A percentile compares a stretch with the other conserved stretches of the same genome.
phyloP scores from a whole-genome alignment of 345 rosid species.

The Erodium maritimum region DNA sequence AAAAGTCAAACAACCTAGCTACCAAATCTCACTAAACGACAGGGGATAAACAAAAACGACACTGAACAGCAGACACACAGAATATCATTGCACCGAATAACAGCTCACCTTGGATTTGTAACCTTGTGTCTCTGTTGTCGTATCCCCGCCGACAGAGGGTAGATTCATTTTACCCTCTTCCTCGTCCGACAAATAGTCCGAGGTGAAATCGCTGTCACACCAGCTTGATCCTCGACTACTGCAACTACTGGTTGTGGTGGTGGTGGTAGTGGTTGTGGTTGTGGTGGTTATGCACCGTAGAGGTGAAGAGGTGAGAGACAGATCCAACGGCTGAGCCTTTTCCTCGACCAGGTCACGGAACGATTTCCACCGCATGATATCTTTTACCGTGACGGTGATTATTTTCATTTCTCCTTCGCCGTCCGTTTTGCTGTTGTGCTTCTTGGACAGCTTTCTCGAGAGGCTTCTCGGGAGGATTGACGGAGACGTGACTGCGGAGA shows the following conservation, averaged over 20 bases:
- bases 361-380: slow-evolving; percentile 78
- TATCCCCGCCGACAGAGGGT: no score
- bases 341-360: slow-evolving; percentile 51
- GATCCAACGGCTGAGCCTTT: slow-evolving; percentile 12
- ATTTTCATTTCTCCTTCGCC: slow-evolving; percentile 7
- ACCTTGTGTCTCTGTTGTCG: no score
- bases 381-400: slow-evolving; percentile 40
- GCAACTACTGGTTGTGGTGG: slow-evolving; percentile 17
- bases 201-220: slow-evolving; percentile 71
- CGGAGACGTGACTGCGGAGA: slow-evolving; percentile 23
- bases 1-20: no score
- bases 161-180: no score
- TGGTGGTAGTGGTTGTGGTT: slow-evolving; percentile 16
- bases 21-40: no score
- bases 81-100: no score
- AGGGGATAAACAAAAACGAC: no score
- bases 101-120: no score
- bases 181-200: slow-evolving; percentile 38
- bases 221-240: slow-evolving; percentile 50
- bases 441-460: slow-evolving; percentile 28
- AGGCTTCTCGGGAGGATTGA: slow-evolving; percentile 41
- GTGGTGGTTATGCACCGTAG: slow-evolving; percentile 21
- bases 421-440: slow-evolving; percentile 6
- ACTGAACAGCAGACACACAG: no score
- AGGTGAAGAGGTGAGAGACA: slow-evolving; percentile 15